Percentiles rank a stretch among this genome's conserved stretches.
Conservation (phyloP, 2,329 filamentous ascomycete genomes). For the Chaetomiaceae sp. region DNA sequence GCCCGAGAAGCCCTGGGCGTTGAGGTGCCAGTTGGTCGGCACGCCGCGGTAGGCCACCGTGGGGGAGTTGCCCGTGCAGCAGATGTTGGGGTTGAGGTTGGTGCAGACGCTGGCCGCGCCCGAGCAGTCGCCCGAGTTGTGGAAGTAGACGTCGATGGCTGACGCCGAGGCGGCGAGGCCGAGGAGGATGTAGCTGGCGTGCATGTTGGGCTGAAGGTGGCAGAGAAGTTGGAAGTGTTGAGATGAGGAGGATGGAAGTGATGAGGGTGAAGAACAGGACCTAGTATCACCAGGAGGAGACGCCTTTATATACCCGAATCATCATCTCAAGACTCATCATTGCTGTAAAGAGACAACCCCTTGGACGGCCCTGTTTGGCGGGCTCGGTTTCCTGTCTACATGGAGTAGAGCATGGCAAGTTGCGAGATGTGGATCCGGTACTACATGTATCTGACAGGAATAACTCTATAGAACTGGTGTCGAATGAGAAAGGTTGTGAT, state of each 20-base stretch:
- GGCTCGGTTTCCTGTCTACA: no score
- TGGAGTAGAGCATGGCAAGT: no score
- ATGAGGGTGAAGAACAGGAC: neutral
- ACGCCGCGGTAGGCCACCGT: neutral
- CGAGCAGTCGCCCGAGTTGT: neutral
- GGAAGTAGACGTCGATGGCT: neutral
- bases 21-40: neutral
- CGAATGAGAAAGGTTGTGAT: no score
- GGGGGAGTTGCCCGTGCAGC: neutral
- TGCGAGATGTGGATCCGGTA: no score
- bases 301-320: neutral
- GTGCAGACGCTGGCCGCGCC: neutral
- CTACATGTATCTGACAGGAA: no score
- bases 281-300: neutral
- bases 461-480: no score
- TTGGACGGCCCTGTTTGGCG: no score
- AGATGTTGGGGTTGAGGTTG: neutral
- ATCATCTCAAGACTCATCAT: slow-evolving; percentile 7
- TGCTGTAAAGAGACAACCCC: no score
- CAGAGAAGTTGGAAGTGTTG: neutral
- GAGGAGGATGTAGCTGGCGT: neutral
- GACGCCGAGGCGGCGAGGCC: neutral
- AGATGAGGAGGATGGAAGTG: no score
- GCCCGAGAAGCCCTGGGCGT: neutral
- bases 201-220: neutral